Percentiles rank a stretch among this genome's conserved stretches.
phyloP scores from a whole-genome alignment of 352 stramenopile genomes.

The Phytophthora tentaculata region DNA sequence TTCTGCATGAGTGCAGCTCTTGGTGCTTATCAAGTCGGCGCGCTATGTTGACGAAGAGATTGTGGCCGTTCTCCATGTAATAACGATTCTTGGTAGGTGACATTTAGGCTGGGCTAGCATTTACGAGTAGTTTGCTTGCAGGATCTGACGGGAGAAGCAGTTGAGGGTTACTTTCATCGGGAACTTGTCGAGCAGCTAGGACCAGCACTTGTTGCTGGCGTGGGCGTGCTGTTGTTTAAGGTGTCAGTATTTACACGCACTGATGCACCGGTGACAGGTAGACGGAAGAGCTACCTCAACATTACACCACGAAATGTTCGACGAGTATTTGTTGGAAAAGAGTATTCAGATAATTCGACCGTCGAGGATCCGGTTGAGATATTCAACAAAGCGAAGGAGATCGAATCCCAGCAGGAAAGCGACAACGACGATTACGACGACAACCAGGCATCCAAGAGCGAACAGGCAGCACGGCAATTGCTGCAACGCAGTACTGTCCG shows the following conservation, averaged over 20 bases:
- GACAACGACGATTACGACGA: constrained; percentile 42
- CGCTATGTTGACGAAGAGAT: constrained; percentile 88
- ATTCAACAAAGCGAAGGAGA: constrained; percentile 63
- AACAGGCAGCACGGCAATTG: constrained; percentile 34
- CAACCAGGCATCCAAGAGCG: constrained; percentile 30
- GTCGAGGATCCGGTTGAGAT: constrained; percentile 44
- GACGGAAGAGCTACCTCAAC: constrained; percentile 72
- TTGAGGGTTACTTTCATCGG: constrained; percentile 84
- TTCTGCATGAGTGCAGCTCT: constrained; percentile 49
- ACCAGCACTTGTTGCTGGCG: constrained; percentile 53
- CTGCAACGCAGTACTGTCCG: constrained; percentile 57
- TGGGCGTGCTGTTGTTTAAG: constrained; percentile 65
- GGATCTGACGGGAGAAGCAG: constrained; percentile 79
- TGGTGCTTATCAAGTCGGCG: constrained; percentile 81
- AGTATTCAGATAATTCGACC: constrained; percentile 20
- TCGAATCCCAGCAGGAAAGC: constrained; percentile 40
- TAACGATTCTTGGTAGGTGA: neutral
- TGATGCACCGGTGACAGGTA: constrained; percentile 49
- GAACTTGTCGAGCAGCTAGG: constrained; percentile 80
- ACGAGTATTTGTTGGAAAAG: constrained; percentile 54
- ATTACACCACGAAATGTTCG: constrained; percentile 72
- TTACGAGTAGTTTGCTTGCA: constrained; percentile 24
- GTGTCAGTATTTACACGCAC: constrained; percentile 75
- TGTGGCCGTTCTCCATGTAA: constrained; percentile 74
- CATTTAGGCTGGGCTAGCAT: neutral